Percentiles rank a stretch among this genome's conserved stretches.
Conservation (phyloP, 306 rosid species). For the Prunus padus region DNA sequence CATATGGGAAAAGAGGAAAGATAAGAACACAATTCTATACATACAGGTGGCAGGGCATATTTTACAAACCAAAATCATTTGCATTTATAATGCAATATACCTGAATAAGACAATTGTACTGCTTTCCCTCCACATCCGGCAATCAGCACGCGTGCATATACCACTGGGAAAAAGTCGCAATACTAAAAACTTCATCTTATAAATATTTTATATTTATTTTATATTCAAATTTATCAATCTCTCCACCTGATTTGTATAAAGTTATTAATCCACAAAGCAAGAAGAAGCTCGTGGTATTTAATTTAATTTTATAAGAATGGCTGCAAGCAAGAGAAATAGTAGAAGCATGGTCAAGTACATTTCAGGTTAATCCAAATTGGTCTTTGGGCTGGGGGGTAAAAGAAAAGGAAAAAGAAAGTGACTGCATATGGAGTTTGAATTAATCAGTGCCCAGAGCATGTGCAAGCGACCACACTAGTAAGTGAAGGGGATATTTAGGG, state of each 20-base stretch:
- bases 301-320: too few relatives aligned
- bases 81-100: not conserved
- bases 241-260: too few relatives aligned
- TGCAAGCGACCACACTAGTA: constrained; percentile 4
- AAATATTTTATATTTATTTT: not conserved
- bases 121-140: constrained; percentile 17
- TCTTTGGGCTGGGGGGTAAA: too few relatives aligned
- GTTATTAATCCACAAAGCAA: too few relatives aligned
- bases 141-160: constrained; percentile 29
- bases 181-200: not conserved
- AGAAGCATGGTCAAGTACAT: too few relatives aligned
- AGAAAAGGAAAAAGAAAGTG: not conserved
- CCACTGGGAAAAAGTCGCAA: constrained; percentile 3
- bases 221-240: too few relatives aligned
- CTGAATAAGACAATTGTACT: constrained; percentile 12
- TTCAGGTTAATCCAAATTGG: too few relatives aligned
- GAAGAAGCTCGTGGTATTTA: too few relatives aligned
- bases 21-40: not conserved
- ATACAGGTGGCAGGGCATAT: not conserved
- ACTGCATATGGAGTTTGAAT: not conserved
- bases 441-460: not conserved
- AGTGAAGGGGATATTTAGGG: not conserved
- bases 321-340: too few relatives aligned
- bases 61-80: constrained; percentile 11
- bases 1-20: not conserved